Base-by-base conservation (phyloP, 2,329 filamentous ascomycete genomes). In the Beauveria pseudobassiana region DNA sequence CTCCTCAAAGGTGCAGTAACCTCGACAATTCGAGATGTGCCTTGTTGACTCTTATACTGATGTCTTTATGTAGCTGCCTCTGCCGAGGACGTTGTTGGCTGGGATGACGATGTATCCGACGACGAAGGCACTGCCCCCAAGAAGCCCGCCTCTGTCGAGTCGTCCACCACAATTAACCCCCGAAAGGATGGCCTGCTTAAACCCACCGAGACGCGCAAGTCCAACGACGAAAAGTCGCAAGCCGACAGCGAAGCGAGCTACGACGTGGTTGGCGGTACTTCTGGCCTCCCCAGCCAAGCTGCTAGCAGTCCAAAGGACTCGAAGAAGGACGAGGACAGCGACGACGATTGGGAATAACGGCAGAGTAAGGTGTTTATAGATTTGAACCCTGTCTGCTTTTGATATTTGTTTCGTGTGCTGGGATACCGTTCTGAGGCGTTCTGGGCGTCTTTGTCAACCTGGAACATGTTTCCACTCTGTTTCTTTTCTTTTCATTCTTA, bases 181-280 rank as follows among this genome's bases (percentile, higher is more conserved):
- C 78, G 76, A 57, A 72, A 72, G 56, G 70, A 77, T 64, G 70
- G 70, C 50, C 71, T 71, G n/a, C 77, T 85, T 53, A 91, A 91
- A 74, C 81, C 87, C 26, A 61, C 77, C 34, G 85, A 89, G 67
- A 78, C 86, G 20, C 87, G 90, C 53, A 85, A 82, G 69, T 96
- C 92, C 28, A 89, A 96, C 69, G 92, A 96, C 70, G 89, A 92
- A 73, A 92, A 93, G 73, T 96, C 90, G 28, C 90, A 95, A 67
- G 87, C 92, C 8, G 95, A 95, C 69, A 97, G 93, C 72, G 95
- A 99, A 69, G 91, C 91, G 20, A 96, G 92, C 77, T 99, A 99
- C 73, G 95, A 99, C 73, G 82, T 99, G 40, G 91, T 99, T 51
- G 89, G 89, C 8, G 87, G 88, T 6, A 80, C 86, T 51, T 93